Evolutionary conservation across 805 yeast species (phyloP), one percentile per base, ranked within the genome.

Genomic region (Candida piceae): DNA sequence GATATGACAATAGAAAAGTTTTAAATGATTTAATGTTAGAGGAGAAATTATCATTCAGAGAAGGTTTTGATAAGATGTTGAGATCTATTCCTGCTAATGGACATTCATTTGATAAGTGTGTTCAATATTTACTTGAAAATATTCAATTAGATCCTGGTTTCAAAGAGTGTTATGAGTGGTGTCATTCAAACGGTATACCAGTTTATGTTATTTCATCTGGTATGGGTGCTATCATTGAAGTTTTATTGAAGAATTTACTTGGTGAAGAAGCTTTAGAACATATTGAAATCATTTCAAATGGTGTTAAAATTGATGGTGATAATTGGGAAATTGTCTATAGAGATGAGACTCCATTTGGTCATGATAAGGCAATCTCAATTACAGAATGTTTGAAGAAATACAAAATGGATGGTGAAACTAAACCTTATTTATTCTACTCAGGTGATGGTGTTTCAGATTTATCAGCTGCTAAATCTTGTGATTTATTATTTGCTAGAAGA

Each of bases 361-460:
- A 93, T 61, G 97, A 93, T 64, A 93, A 93, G 66, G 80, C 96
- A 21, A 71, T 75, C 39, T 82, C 93, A 20, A 90, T 93, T 50
- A 71, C 74, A 39, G 68, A 70, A 34, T 70, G 66, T 45, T 38
- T 49, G 36, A 33, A 46, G 59, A 69, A 40, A 54, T 66, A 52
- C 37, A 42, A 47, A 16, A 36, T 37, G 9, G 57, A 58, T 16
- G 23, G 52, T 7, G 34, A 19, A 7, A 53, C 60, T 16, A 70
- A 75, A 33, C 95, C 95, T 12, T 66, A 69, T 27, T 71, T 87
- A 50, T 86, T 90, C 59, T 93, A 93, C 68, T 85, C 95, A 55
- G 99, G 99, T 41, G 99, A 93, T 60, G 99, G 99, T 46, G 96
- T 93, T 22, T 81, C 94, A 31, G 99, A 93, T 61, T 69, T 93